These are phyloP conservation scores for Phyllosticta paracitricarpa DNA, from an alignment of 2,329 filamentous ascomycete species.

Conservation along the genomic window DNA sequence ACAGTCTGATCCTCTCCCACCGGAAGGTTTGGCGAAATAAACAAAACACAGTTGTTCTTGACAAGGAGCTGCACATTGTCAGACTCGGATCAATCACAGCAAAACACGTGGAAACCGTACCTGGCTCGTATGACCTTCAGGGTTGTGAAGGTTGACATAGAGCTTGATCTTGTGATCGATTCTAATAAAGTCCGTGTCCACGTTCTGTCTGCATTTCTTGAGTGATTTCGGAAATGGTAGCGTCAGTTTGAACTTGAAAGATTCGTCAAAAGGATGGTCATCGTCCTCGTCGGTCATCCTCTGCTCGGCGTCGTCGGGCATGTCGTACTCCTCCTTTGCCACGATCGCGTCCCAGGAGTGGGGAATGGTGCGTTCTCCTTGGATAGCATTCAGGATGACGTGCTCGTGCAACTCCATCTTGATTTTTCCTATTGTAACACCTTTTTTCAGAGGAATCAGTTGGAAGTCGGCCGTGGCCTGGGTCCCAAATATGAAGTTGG, in stretches of 20 bases:
- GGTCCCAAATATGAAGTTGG: conserved; percentile 91
- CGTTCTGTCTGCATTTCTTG: conserved; percentile 76
- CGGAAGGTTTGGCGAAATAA: conserved; percentile 88
- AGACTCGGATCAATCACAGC: neutral
- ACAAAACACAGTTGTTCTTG: conserved; percentile 81
- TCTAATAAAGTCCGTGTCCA: conserved; percentile 82
- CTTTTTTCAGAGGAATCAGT: conserved; percentile 81
- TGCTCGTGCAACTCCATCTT: conserved; percentile 70
- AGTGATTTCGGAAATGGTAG: conserved; percentile 70
- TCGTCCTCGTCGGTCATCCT: conserved; percentile 16
- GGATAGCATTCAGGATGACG: conserved; percentile 31
- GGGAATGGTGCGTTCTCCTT: conserved; percentile 20
- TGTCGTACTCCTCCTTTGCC: conserved; percentile 22
- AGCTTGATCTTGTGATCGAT: conserved; percentile 87
- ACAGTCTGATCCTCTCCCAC: conserved; percentile 68
- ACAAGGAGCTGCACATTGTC: conserved; percentile 56
- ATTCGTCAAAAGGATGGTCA: conserved; percentile 41
- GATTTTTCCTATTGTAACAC: conserved; percentile 73
- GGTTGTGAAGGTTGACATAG: conserved; percentile 83
- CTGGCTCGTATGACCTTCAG: conserved; percentile 90
- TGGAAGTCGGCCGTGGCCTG: conserved; percentile 73
- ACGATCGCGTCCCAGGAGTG: conserved; percentile 19
- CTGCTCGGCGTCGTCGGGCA: conserved; percentile 23
- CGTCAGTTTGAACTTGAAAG: conserved; percentile 49
- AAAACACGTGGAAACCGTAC: conserved; percentile 33